Conservation (phyloP, 306 rosid genomes). For the Lupinus albus region DNA sequence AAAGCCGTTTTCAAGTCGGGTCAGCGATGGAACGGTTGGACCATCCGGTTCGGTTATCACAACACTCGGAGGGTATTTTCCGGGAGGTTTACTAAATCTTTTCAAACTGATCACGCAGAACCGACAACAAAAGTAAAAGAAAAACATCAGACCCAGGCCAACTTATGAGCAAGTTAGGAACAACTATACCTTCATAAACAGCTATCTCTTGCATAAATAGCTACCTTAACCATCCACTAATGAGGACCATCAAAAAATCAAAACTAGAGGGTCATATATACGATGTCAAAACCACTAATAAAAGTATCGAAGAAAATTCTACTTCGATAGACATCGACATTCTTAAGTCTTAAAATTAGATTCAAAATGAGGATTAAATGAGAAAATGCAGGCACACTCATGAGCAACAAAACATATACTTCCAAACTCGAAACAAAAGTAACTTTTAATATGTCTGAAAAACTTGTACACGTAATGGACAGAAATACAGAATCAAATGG, state of each 20-base stretch:
- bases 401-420: conserved; percentile 13
- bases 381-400: neutral
- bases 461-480: neutral
- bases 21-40: too few relatives aligned
- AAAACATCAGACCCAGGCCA: neutral
- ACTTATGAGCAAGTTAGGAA: neutral
- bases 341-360: neutral
- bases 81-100: neutral
- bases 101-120: neutral
- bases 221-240: conserved; percentile 21
- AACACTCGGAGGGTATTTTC: neutral
- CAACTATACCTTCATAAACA: neutral
- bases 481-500: conserved; percentile 1
- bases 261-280: conserved; percentile 5
- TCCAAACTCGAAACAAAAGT: neutral
- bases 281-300: conserved; percentile 10
- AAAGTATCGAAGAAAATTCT: neutral
- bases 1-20: too few relatives aligned
- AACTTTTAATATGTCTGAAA: neutral
- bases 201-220: neutral
- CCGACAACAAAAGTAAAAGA: too few relatives aligned
- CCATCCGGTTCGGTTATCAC: too few relatives aligned
- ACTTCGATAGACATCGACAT: neutral
- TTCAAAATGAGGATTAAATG: neutral
- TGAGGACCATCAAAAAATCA: neutral